These are phyloP conservation scores for Gynandropsis gynandra DNA, from an alignment of 345 rosid genomes.

Conservation along the genomic window DNA sequence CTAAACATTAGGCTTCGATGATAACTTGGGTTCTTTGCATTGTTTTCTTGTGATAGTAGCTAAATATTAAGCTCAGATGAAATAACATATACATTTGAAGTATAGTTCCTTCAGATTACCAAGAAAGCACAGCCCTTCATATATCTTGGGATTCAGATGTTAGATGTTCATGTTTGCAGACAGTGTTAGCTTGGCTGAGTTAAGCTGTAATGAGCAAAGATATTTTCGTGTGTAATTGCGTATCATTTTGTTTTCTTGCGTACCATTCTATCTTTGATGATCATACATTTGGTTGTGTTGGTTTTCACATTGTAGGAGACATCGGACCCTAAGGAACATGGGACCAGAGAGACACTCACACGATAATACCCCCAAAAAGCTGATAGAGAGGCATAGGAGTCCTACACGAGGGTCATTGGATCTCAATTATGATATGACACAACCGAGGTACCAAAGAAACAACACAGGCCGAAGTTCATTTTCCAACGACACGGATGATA, in stretches of 20 bases:
- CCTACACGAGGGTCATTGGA: constrained; percentile 34
- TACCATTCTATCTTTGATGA: constrained; percentile 8
- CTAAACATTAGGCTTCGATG: no score
- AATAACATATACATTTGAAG: no score
- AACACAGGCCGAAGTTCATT: constrained; percentile 26
- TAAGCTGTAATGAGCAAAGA: no score
- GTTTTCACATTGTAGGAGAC: constrained; percentile 35
- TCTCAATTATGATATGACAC: constrained; percentile 24
- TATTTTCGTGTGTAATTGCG: no score
- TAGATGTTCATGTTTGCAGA: no score
- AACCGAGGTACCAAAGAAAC: constrained; percentile 21
- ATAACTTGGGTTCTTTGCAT: not conserved
- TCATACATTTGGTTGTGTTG: no score
- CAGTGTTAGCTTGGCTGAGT: no score
- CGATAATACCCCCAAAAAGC: constrained; percentile 27
- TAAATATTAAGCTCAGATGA: no score
- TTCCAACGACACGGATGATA: constrained; percentile 31
- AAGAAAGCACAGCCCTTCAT: no score
- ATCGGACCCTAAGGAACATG: constrained; percentile 24
- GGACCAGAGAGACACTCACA: constrained; percentile 27
- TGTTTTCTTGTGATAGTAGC: no score
- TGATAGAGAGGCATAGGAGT: constrained; percentile 29
- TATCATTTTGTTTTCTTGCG: not conserved
- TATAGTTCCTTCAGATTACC: no score
- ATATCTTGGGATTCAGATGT: no score